Conservation (phyloP, 225 moss, liverwort and hornwort species). For the Pseudoscleropodium purum region DNA sequence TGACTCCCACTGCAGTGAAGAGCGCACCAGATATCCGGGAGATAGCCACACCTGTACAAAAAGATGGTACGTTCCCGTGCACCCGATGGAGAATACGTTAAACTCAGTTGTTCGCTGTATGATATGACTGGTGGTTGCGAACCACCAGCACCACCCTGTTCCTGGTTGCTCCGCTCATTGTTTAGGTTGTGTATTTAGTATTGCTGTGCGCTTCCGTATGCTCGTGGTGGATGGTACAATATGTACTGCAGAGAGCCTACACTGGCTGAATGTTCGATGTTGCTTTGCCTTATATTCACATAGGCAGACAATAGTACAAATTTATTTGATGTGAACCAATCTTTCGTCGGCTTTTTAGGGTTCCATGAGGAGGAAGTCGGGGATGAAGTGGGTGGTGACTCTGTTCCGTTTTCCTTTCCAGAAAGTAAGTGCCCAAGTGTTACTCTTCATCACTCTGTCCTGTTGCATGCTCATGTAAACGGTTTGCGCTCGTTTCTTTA, state of each 20-base stretch:
- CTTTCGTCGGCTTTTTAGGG: not conserved
- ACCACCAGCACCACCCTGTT: not conserved
- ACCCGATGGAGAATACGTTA: not conserved
- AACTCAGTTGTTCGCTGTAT: not conserved
- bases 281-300: not conserved
- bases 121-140: not conserved
- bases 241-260: not conserved
- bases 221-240: not conserved
- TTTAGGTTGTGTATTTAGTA: not conserved
- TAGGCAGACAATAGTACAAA: not conserved
- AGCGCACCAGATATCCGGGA: constrained; percentile 52
- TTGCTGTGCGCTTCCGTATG: not conserved
- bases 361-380: constrained; percentile 2
- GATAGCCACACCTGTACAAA: constrained; percentile 57
- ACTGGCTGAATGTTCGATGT: not conserved
- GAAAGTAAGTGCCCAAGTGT: not conserved
- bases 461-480: not conserved
- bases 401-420: constrained; percentile 15
- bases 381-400: constrained; percentile 6
- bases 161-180: not conserved
- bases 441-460: not conserved
- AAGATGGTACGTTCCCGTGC: constrained; percentile 24
- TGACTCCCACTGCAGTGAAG: constrained; percentile 21
- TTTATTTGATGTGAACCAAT: not conserved
- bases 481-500: not conserved